phyloP scores from a whole-genome alignment of 2,329 filamentous ascomycete species.

The Chrysosporium queenslandicum region DNA sequence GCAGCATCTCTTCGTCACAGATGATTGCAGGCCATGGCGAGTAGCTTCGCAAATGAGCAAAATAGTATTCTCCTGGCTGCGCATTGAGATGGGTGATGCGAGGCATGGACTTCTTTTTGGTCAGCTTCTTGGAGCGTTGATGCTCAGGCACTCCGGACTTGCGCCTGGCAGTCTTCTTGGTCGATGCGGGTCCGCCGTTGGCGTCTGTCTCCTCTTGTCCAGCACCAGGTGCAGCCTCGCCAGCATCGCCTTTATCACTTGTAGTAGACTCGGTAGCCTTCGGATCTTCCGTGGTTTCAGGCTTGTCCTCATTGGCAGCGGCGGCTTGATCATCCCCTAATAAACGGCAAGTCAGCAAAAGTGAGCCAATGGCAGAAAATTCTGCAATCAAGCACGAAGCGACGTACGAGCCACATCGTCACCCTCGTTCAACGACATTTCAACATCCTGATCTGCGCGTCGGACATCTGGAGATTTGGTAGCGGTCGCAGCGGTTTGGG shows the following conservation, averaged over 20 bases:
- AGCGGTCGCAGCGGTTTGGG: conserved; percentile 17
- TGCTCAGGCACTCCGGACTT: conserved; percentile 62
- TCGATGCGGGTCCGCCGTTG: conserved; percentile 42
- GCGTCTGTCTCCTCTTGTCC: conserved; percentile 27
- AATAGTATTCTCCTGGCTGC: conserved; percentile 81
- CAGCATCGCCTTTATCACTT: conserved; percentile 20
- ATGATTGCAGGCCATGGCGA: conserved; percentile 91
- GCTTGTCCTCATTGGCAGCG: conserved; percentile 10
- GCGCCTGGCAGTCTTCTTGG: conserved; percentile 51
- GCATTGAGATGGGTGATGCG: conserved; percentile 65
- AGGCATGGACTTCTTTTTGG: conserved; percentile 70
- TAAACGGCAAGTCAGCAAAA: neutral
- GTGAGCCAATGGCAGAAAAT: neutral
- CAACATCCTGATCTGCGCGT: conserved; percentile 20
- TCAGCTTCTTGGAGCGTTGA: conserved; percentile 71
- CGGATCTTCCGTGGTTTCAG: conserved; percentile 19
- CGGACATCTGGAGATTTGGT: conserved; percentile 16
- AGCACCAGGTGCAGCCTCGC: conserved; percentile 17
- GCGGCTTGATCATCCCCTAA: conserved; percentile 22
- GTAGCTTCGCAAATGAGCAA: conserved; percentile 89
- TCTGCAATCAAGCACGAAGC: neutral
- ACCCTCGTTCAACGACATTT: conserved; percentile 22
- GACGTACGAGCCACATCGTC: conserved; percentile 26
- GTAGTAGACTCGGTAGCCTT: conserved; percentile 24
- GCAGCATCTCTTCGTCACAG: conserved; percentile 90